These are phyloP conservation scores for Stentor roeselii DNA, from an alignment of 73 alveolate species.

Conservation along the genomic window DNA sequence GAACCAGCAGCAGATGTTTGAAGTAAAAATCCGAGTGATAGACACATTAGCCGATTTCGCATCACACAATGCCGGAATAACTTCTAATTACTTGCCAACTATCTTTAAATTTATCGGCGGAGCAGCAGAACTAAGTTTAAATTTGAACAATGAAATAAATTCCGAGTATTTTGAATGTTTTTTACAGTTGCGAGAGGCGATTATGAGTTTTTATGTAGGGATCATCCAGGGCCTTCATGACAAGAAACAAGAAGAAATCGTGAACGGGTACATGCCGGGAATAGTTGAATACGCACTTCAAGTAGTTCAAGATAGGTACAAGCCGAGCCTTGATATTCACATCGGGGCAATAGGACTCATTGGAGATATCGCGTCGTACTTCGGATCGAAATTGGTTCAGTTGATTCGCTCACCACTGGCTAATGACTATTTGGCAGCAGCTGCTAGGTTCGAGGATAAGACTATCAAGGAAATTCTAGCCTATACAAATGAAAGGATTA, in stretches of 20 bases:
- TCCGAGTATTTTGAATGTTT: neutral
- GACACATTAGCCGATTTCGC: neutral
- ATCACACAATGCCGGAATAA: neutral
- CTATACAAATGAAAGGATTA: no score
- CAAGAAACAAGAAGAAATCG: neutral
- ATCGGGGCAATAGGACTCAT: neutral
- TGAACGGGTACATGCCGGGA: neutral
- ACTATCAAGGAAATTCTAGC: no score
- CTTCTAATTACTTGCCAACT: neutral
- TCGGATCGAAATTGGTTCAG: no score
- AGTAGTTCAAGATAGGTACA: neutral
- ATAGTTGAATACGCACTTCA: neutral
- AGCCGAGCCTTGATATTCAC: neutral
- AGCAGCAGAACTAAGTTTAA: neutral
- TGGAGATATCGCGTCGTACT: slow-evolving; percentile 27
- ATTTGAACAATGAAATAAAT: neutral
- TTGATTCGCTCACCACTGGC: no score
- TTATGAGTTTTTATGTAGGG: neutral
- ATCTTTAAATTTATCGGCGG: neutral
- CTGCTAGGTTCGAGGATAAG: no score
- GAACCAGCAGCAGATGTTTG: neutral
- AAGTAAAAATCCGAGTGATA: neutral
- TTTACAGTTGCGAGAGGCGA: neutral
- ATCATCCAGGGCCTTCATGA: neutral
- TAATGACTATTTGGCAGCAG: no score